A percentile compares a stretch with the other conserved stretches of the same genome.
These are phyloP conservation scores for Lecanicillium sp. DNA, from an alignment of 2,329 filamentous ascomycete genomes.

Conservation along the genomic window DNA sequence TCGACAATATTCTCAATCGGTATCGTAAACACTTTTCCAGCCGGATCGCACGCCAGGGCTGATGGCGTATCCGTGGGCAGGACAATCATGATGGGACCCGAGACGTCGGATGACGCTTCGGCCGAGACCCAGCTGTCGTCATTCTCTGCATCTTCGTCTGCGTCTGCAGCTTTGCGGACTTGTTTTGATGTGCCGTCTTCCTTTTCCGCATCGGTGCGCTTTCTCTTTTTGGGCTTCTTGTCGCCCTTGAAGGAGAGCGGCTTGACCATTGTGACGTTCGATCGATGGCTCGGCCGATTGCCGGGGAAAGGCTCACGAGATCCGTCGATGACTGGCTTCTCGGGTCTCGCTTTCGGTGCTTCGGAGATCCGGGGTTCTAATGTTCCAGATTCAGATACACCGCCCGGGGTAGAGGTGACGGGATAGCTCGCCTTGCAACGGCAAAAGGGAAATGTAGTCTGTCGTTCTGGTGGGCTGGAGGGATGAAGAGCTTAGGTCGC, in stretches of 20 bases:
- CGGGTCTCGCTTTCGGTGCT: background rate
- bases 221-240: slow-evolving; percentile 88
- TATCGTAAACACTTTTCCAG: slow-evolving; percentile 77
- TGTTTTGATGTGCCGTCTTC: slow-evolving; percentile 29
- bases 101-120: slow-evolving; percentile 63
- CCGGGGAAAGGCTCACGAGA: background rate
- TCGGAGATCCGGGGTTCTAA: background rate
- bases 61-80: slow-evolving; percentile 66
- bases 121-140: slow-evolving; percentile 92
- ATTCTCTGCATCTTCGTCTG: slow-evolving; percentile 30
- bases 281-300: background rate
- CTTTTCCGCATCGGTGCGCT: slow-evolving; percentile 53
- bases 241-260: slow-evolving; percentile 94
- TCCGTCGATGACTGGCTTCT: background rate
- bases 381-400: background rate
- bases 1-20: slow-evolving; percentile 84
- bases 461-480: background rate
- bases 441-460: slow-evolving; percentile 2
- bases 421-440: slow-evolving; percentile 3
- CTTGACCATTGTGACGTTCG: slow-evolving; percentile 60
- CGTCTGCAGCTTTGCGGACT: slow-evolving; percentile 14
- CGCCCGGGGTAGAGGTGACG: background rate
- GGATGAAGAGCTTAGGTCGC: too few species aligned
- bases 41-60: slow-evolving; percentile 76
- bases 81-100: slow-evolving; percentile 76